phyloP scores from a whole-genome alignment of 2,329 filamentous ascomycete genomes.

The Curvularia sp. region DNA sequence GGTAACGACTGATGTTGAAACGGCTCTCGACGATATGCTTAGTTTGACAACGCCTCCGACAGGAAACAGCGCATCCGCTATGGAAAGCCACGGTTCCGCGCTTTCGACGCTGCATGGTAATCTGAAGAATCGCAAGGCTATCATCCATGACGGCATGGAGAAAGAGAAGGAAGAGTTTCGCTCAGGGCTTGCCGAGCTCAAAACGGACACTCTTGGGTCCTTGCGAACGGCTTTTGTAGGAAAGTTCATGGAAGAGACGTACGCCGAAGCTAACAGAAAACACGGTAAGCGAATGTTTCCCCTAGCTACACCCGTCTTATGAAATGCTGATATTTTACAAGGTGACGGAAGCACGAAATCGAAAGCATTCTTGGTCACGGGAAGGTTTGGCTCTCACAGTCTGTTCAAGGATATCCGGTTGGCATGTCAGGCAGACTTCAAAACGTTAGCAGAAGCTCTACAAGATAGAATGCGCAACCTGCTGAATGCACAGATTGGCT shows the following conservation, averaged over 20 bases:
- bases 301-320: not conserved
- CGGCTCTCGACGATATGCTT: not conserved
- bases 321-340: not conserved
- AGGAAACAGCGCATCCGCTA: not conserved
- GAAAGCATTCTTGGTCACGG: not conserved
- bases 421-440: not conserved
- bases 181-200: conserved; percentile 28
- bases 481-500: not conserved
- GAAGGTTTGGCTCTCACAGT: not conserved
- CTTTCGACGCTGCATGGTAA: not conserved
- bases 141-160: not conserved
- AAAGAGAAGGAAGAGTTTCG: not conserved
- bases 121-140: not conserved
- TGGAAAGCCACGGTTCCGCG: not conserved
- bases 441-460: not conserved
- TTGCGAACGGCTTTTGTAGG: conserved; percentile 30
- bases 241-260: conserved; percentile 25
- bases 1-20: not conserved
- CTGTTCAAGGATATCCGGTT: not conserved
- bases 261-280: conserved; percentile 26
- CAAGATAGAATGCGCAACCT: not conserved
- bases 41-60: not conserved
- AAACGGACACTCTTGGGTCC: conserved; percentile 20
- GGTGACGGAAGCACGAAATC: not conserved
- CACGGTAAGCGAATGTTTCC: not conserved